phyloP scores from a whole-genome alignment of 805 yeast species.

The Ascoidea tarda region DNA sequence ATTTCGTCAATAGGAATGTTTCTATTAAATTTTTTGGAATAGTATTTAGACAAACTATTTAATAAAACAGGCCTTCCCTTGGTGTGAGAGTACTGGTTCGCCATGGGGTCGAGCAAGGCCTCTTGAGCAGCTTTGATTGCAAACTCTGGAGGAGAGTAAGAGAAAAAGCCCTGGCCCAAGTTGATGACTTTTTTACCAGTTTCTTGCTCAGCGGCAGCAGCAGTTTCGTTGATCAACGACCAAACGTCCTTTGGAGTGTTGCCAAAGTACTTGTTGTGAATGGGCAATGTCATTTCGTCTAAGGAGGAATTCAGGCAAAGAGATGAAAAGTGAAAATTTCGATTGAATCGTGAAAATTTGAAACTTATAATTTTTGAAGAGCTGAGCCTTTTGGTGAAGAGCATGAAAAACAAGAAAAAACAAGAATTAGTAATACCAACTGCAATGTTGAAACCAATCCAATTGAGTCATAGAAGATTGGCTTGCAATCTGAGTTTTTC shows the following conservation, averaged over 20 bases:
- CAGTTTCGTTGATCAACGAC: constrained; percentile 91
- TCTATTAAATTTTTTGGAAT: constrained; percentile 52
- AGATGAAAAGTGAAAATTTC: too few relatives aligned
- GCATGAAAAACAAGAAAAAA: too few relatives aligned
- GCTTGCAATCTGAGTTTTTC: too few relatives aligned
- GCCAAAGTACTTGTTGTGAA: constrained; percentile 55
- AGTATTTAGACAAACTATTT: constrained; percentile 54
- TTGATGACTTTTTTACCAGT: constrained; percentile 71
- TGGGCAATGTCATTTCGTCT: constrained; percentile 17
- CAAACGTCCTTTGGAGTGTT: constrained; percentile 80
- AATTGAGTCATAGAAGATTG: too few relatives aligned
- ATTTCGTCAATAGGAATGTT: constrained; percentile 45
- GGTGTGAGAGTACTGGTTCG: constrained; percentile 89
- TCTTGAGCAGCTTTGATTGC: constrained; percentile 70
- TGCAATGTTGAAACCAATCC: too few relatives aligned
- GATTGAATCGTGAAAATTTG: too few relatives aligned
- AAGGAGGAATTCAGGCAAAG: not conserved
- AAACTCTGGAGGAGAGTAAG: constrained; percentile 91
- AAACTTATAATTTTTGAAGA: too few relatives aligned
- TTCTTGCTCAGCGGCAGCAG: constrained; percentile 35
- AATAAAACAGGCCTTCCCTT: constrained; percentile 72
- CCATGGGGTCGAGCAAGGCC: constrained; percentile 58
- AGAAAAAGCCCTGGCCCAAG: constrained; percentile 94
- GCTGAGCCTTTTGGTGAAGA: too few relatives aligned
- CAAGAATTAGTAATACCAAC: too few relatives aligned